Evolutionary conservation across 208 protist genomes (phyloP).

Genomic region (Acanthamoeba royreba): DNA sequence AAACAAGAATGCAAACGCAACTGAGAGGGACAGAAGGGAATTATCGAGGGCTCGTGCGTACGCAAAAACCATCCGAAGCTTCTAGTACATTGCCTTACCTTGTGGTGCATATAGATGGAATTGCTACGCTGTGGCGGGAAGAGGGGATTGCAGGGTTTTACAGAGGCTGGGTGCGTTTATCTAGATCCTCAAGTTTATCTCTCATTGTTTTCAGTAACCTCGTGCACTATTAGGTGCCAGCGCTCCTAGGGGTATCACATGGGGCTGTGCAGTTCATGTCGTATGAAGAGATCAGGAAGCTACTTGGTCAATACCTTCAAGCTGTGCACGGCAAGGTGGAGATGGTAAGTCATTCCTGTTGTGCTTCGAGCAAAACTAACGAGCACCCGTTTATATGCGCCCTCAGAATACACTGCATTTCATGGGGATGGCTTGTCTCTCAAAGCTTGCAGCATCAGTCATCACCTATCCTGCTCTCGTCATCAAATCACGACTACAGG

Average conservation of each 20-base stretch:
- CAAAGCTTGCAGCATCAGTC: constrained; percentile 49
- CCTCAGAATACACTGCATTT: background rate
- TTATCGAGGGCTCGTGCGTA: background rate
- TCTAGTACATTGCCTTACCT: too few species aligned
- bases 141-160: background rate
- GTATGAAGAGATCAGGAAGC: constrained; percentile 64
- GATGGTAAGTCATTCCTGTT: background rate
- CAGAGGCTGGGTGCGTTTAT: background rate
- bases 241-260: constrained; percentile 58
- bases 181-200: too few species aligned
- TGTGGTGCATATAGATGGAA: background rate
- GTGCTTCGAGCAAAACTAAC: too few species aligned
- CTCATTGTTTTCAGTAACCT: too few species aligned
- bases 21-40: background rate
- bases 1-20: constrained; percentile 10
- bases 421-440: background rate
- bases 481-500: constrained; percentile 54
- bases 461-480: constrained; percentile 63
- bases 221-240: too few species aligned
- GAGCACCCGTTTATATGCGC: background rate
- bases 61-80: background rate
- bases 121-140: background rate
- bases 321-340: background rate
- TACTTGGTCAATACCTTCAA: background rate
- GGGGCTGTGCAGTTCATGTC: constrained; percentile 63